Evolutionary conservation across 139 green algal species (phyloP).

Genomic region (Pleodorina starrii): DNA sequence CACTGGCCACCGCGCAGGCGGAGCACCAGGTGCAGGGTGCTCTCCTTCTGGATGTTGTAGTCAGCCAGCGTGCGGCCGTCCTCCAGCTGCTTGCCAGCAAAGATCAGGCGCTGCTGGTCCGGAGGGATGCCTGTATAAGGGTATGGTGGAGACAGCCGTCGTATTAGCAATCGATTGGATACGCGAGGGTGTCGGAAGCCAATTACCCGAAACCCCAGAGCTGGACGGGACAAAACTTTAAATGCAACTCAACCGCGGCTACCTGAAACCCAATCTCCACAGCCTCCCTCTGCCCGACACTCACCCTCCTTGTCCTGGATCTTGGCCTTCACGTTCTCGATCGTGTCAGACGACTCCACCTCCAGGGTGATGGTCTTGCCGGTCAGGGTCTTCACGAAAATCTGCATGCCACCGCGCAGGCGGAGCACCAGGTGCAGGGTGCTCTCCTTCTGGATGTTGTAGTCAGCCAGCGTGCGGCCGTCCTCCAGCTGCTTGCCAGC

Average conservation of each 20-base stretch:
- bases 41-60: constrained; percentile 98
- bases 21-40: constrained; percentile 84
- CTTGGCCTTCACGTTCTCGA: constrained; percentile 85
- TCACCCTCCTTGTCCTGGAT: constrained; percentile 73
- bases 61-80: constrained; percentile 93
- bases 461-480: constrained; percentile 92
- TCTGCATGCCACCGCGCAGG: constrained; percentile 78
- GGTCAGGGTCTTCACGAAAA: constrained; percentile 92
- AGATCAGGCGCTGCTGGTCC: constrained; percentile 95
- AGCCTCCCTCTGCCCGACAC: too few species aligned
- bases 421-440: constrained; percentile 85
- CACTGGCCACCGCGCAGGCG: constrained; percentile 54
- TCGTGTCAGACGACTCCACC: constrained; percentile 86
- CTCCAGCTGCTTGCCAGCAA: constrained; percentile 96
- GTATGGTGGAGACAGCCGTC: too few species aligned
- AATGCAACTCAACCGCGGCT: too few species aligned
- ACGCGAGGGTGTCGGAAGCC: too few species aligned
- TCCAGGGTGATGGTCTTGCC: constrained; percentile 97
- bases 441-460: constrained; percentile 97
- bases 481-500: constrained; percentile 97
- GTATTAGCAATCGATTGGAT: too few species aligned
- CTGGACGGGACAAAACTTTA: not conserved
- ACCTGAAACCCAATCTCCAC: not conserved
- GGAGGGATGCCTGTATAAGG: constrained; percentile 82
- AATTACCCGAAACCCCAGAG: too few species aligned